A percentile compares a stretch with the other conserved stretches of the same genome.
These are phyloP conservation scores for Aspergillus thermomutatus DNA, from an alignment of 2,329 filamentous ascomycete species.

Conservation along the genomic window DNA sequence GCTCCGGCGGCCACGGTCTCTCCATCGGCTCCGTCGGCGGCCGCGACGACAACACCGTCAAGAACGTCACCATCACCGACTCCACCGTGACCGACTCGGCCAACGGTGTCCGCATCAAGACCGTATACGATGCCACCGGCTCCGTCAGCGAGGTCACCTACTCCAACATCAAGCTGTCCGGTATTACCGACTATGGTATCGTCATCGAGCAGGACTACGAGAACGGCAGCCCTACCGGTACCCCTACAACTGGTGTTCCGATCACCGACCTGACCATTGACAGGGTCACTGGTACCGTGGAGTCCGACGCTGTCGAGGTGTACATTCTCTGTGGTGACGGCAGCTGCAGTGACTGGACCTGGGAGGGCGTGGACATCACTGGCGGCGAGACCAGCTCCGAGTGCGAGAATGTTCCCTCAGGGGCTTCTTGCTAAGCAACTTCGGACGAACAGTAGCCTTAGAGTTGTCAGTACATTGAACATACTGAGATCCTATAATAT, in stretches of 20 bases:
- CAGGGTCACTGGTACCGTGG: constrained; percentile 34
- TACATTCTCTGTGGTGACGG: constrained; percentile 56
- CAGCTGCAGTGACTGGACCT: constrained; percentile 54
- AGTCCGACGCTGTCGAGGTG: constrained; percentile 37
- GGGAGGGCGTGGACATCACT: constrained; percentile 48
- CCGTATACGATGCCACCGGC: constrained; percentile 51
- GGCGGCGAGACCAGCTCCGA: constrained; percentile 48
- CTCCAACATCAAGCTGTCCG: constrained; percentile 49
- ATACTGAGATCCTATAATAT: too few species aligned
- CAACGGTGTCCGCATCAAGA: constrained; percentile 60
- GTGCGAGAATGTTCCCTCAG: constrained; percentile 43
- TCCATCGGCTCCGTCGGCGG: constrained; percentile 60
- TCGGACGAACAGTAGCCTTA: background rate
- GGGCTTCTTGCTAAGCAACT: constrained; percentile 29
- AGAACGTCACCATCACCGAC: constrained; percentile 50
- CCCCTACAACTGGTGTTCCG: constrained; percentile 37
- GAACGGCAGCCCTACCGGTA: constrained; percentile 43
- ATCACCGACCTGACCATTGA: constrained; percentile 39
- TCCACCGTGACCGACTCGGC: constrained; percentile 50
- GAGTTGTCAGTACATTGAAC: too few species aligned
- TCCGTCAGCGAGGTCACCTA: constrained; percentile 53
- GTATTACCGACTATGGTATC: constrained; percentile 54
- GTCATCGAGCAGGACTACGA: constrained; percentile 59
- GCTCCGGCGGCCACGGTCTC: constrained; percentile 48
- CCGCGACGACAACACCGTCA: constrained; percentile 53